phyloP scores from a whole-genome alignment of 129 eudicot genomes.

The Artemisia argyi region DNA sequence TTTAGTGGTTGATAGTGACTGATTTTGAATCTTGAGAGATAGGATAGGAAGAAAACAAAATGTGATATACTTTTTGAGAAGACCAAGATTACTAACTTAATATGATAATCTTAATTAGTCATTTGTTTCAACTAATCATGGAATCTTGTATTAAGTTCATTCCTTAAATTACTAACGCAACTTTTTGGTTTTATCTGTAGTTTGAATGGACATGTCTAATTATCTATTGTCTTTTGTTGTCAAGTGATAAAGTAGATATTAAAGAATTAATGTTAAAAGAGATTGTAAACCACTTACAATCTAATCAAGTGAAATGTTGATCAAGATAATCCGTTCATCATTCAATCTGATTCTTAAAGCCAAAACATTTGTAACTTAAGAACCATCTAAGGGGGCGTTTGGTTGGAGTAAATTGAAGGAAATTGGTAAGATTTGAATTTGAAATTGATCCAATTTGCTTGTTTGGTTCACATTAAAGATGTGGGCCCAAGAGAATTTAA shows the following conservation, averaged over 20 bases:
- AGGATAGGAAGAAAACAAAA: slow-evolving; percentile 41
- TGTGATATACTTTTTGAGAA: slow-evolving; percentile 32
- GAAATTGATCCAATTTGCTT: no score
- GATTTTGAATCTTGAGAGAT: slow-evolving; percentile 41
- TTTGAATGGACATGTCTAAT: not conserved
- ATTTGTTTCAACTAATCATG: slow-evolving; percentile 29
- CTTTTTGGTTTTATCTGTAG: slow-evolving; percentile 19
- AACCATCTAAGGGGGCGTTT: no score
- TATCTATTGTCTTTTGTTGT: not conserved
- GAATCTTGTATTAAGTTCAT: slow-evolving; percentile 29
- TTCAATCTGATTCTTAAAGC: no score
- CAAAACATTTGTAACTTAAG: not conserved
- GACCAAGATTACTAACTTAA: slow-evolving; percentile 41
- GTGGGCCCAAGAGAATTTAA: no score
- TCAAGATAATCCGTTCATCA: no score
- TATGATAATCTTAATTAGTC: slow-evolving; percentile 23
- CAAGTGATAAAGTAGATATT: not conserved
- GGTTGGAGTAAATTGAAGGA: no score
- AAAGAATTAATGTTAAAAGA: no score
- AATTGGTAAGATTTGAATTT: no score
- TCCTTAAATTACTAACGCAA: slow-evolving; percentile 16
- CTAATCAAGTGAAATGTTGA: no score
- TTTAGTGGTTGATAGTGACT: slow-evolving; percentile 8
- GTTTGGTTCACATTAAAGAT: no score
- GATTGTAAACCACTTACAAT: no score